Conservation (phyloP, 2,329 filamentous ascomycete genomes). For the Akanthomyces dipterigenus region DNA sequence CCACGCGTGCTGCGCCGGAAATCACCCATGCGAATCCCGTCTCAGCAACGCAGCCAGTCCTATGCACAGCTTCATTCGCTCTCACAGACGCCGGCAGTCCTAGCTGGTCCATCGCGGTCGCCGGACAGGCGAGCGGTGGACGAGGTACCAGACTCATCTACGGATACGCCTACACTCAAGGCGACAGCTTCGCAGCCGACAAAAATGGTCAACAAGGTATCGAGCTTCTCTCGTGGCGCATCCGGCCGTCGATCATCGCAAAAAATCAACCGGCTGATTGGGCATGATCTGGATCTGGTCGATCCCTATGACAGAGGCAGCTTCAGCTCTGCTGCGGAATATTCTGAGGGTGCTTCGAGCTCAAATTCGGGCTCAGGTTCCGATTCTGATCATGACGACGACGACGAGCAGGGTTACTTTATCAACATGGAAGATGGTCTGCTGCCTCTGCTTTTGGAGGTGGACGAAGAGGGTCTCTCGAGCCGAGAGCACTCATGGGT, state of each 20-base stretch:
- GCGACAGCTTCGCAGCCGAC: not conserved
- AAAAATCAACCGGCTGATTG: constrained; percentile 37
- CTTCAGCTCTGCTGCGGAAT: not conserved
- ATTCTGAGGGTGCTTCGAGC: not conserved
- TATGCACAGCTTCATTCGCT: not conserved
- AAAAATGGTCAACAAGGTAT: not conserved
- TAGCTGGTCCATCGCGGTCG: no score
- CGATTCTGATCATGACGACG: not conserved
- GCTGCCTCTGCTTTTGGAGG: constrained; percentile 1
- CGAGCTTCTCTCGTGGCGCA: constrained; percentile 11
- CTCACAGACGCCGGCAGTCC: not conserved
- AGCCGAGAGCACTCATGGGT: constrained; percentile 3
- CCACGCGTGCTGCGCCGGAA: not conserved
- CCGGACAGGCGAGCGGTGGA: not conserved
- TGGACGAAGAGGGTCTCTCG: not conserved
- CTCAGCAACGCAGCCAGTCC: not conserved
- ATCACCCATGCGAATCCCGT: not conserved
- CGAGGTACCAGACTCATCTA: not conserved
- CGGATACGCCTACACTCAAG: not conserved
- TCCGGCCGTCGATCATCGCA: constrained; percentile 24
- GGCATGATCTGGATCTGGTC: constrained; percentile 28
- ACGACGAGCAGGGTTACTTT: not conserved
- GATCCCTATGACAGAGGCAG: not conserved
- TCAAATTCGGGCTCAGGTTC: not conserved
- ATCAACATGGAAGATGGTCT: not conserved